A percentile compares a stretch with the other conserved stretches of the same genome.
Evolutionary conservation across 179 eudicot species (phyloP).

Genomic region (Beta lomatogona): DNA sequence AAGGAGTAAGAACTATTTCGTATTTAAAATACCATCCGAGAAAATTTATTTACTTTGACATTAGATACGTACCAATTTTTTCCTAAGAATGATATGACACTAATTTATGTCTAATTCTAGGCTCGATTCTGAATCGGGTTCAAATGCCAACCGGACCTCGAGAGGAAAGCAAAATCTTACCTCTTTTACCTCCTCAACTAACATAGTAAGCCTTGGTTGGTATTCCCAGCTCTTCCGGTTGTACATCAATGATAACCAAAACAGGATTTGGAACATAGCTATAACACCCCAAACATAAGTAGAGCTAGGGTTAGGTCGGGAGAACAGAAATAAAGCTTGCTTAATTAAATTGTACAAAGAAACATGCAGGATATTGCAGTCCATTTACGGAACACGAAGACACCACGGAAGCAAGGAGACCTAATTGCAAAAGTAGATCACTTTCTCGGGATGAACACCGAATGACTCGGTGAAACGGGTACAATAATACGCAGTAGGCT

Average conservation of each 20-base stretch:
- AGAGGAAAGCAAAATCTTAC: conserved; percentile 37
- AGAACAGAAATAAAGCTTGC: background rate
- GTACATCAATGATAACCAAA: conserved; percentile 95
- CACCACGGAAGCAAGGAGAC: background rate
- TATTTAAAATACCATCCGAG: background rate
- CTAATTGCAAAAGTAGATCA: background rate
- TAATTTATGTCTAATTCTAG: background rate
- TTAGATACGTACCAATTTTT: background rate
- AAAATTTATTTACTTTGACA: background rate
- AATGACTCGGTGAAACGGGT: background rate
- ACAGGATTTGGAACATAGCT: conserved; percentile 96
- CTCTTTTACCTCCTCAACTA: conserved; percentile 99
- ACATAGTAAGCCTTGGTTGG: conserved; percentile 98
- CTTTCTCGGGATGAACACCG: background rate
- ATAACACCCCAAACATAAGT: conserved; percentile 30
- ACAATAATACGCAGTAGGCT: background rate
- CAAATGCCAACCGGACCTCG: background rate
- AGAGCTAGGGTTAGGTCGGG: background rate
- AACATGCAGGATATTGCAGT: background rate
- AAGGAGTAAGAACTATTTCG: background rate
- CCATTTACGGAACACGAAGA: background rate
- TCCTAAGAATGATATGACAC: background rate
- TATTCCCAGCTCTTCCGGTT: conserved; percentile 95
- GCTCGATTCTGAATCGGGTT: background rate
- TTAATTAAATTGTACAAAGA: background rate